Conservation (phyloP, 2,329 filamentous ascomycete species). For the Ascochyta clinopodiicola region DNA sequence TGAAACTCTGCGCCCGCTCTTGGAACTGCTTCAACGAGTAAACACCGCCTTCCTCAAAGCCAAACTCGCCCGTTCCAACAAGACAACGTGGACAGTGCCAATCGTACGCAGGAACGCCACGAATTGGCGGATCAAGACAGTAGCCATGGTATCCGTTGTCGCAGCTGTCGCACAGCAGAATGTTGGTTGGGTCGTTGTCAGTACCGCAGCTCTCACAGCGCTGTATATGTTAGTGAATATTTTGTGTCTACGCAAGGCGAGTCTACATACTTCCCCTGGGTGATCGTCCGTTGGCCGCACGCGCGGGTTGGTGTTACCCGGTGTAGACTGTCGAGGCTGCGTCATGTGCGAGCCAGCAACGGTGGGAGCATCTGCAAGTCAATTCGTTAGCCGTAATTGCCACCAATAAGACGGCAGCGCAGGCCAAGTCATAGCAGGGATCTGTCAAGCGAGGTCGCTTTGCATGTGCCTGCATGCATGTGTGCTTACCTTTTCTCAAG, state of each 20-base stretch:
- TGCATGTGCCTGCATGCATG: slow-evolving; percentile 18
- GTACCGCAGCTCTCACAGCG: slow-evolving; percentile 88
- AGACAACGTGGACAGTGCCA: slow-evolving; percentile 97
- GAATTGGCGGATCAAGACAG: slow-evolving; percentile 87
- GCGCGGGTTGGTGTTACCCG: slow-evolving; percentile 63
- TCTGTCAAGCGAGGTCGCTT: slow-evolving; percentile 19
- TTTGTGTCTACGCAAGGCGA: background rate
- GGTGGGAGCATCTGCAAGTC: slow-evolving; percentile 67
- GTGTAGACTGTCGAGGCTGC: slow-evolving; percentile 82
- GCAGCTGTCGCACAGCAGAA: slow-evolving; percentile 89
- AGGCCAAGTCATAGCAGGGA: slow-evolving; percentile 9
- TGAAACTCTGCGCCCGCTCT: slow-evolving; percentile 93
- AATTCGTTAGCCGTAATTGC: slow-evolving; percentile 30
- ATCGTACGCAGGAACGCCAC: slow-evolving; percentile 78
- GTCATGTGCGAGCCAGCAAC: slow-evolving; percentile 98
- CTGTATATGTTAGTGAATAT: slow-evolving; percentile 53
- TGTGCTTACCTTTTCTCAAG: slow-evolving; percentile 77
- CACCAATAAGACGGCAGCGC: slow-evolving; percentile 25
- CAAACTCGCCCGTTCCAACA: slow-evolving; percentile 94
- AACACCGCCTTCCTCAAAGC: slow-evolving; percentile 93
- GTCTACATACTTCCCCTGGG: slow-evolving; percentile 61
- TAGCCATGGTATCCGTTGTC: slow-evolving; percentile 86
- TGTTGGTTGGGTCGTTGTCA: slow-evolving; percentile 71
- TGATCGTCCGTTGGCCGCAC: slow-evolving; percentile 62
- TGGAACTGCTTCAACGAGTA: slow-evolving; percentile 97